These are phyloP conservation scores for Amorphotheca resinae DNA, from an alignment of 495 filamentous ascomycete genomes.

Conservation along the genomic window DNA sequence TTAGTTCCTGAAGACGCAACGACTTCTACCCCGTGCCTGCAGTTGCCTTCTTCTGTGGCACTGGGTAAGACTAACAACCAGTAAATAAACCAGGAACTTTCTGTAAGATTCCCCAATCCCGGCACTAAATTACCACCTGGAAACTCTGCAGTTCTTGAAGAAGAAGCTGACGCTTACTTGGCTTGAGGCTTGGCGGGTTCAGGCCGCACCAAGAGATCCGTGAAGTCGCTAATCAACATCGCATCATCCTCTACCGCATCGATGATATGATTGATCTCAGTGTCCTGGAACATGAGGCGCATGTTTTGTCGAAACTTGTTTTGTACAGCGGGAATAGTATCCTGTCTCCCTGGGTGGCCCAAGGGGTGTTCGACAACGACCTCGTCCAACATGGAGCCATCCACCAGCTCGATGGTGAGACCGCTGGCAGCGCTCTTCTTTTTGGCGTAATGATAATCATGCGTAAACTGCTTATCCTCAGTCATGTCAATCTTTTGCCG, in stretches of 20 bases:
- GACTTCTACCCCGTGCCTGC: too few species aligned
- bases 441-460: constrained; percentile 79
- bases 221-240: background rate
- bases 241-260: background rate
- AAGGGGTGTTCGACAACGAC: constrained; percentile 83
- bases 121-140: too few species aligned
- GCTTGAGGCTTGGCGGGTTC: too few species aligned
- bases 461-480: constrained; percentile 83
- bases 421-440: constrained; percentile 91
- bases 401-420: constrained; percentile 77
- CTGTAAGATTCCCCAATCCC: too few species aligned
- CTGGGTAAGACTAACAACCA: too few species aligned
- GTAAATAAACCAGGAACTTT: too few species aligned
- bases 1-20: too few species aligned
- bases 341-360: constrained; percentile 43
- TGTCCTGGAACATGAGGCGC: background rate
- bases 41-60: too few species aligned
- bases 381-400: constrained; percentile 81
- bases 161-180: too few species aligned
- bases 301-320: background rate
- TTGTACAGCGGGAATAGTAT: background rate
- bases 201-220: background rate
- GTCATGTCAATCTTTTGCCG: constrained; percentile 82
- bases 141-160: too few species aligned
- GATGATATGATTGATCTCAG: background rate